Base-by-base conservation (phyloP, 257 asterid genomes). In the Perilla frutescens region DNA sequence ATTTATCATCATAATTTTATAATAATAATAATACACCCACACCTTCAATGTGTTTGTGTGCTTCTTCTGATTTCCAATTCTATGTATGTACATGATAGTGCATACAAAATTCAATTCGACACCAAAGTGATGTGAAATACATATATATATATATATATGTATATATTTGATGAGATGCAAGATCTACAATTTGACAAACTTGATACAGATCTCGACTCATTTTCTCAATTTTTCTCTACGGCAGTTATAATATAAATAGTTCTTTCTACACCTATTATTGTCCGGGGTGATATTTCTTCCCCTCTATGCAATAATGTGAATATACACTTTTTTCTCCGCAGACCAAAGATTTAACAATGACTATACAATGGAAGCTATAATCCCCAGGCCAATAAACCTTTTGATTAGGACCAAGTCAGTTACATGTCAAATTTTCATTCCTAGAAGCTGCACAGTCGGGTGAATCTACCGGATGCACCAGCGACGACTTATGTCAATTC, bases 351-450 rank as follows among this genome's bases (percentile, higher is more conserved):
- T 68, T 36, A 58, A 71, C 68, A 63, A 82, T 84, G 83, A 84
- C 90, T 81, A 76, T 84, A 79, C 94, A 83, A 69, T 49, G 58
- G 72, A 80, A 79, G 79, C 83, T 73, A 76, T 66, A 76, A 71
- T 77, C 79, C 66, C 76, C 84, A 73, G 80, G 72, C 49, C 79
- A 55, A 78, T 75, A 43, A 70, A 63, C 48, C 78, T 63, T 20
- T 69, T 63, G 75, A 66, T 61, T 77, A 77, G 74, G 60, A 68
- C 74, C 43, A 54, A 70, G 62, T 83, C 84, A 76, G 85, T 63
- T 48, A 68, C 48, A 69, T 61, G 72, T 75, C 64, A n/a, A 72
- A 55, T 73, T 44, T 62, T 73, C 79, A 66, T 39, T 78, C 82
- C 80, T 76, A 82, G 81, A 78, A 69, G 78, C 87, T 73, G 80